Percentiles rank a stretch among this genome's conserved stretches.
These are phyloP conservation scores for Pleurotus giganteus DNA, from an alignment of 768 basidiomycete species.

Conservation along the genomic window DNA sequence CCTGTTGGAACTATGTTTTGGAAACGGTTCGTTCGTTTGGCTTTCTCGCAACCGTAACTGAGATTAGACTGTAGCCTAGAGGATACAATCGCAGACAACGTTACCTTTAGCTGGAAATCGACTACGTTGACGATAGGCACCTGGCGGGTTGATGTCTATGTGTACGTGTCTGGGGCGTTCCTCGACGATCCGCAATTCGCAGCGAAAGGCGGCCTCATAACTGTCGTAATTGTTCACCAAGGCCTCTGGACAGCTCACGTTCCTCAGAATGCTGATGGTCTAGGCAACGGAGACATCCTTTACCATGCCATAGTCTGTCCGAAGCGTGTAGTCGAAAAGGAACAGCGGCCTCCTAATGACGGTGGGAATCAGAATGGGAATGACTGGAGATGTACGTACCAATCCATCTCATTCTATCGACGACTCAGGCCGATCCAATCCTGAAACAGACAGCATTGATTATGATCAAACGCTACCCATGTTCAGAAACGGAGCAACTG, in stretches of 20 bases:
- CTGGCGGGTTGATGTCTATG: conserved; percentile 1
- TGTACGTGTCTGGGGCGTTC: not conserved
- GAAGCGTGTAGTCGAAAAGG: too few relatives aligned
- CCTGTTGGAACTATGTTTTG: not conserved
- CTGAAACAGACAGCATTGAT: not conserved
- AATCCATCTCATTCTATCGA: too few relatives aligned
- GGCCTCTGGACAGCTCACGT: not conserved
- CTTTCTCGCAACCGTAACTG: too few relatives aligned
- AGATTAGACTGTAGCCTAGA: too few relatives aligned
- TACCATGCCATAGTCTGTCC: too few relatives aligned
- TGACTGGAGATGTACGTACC: not conserved
- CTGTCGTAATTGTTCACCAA: not conserved
- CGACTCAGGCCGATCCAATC: too few relatives aligned
- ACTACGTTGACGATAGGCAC: too few relatives aligned
- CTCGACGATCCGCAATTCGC: not conserved
- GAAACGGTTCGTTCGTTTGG: not conserved
- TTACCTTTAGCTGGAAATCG: too few relatives aligned
- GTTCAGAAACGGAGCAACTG: not conserved
- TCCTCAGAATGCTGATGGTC: too few relatives aligned
- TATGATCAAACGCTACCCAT: not conserved
- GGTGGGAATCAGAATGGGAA: not conserved
- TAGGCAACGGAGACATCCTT: too few relatives aligned
- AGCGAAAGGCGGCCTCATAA: not conserved
- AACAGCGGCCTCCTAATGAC: not conserved
- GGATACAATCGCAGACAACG: too few relatives aligned